phyloP scores from a whole-genome alignment of 371 early-diverging fungal species.

The Apophysomyces sp. region DNA sequence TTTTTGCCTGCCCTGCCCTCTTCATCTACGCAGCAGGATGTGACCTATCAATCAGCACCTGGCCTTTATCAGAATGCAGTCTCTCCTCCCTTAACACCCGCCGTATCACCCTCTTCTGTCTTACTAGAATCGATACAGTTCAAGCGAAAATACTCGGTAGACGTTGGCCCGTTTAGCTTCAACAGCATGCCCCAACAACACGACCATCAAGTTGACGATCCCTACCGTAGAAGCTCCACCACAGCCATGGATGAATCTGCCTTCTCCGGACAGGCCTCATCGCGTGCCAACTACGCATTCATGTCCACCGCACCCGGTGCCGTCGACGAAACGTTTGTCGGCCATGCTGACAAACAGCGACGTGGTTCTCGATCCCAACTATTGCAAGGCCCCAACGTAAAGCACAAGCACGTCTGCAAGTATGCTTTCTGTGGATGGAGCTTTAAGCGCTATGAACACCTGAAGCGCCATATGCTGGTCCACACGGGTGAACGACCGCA shows the following conservation, averaged over 20 bases:
- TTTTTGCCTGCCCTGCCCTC: constrained; percentile 8
- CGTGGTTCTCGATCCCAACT: background rate
- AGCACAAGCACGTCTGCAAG: constrained; percentile 55
- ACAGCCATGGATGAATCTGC: constrained; percentile 8
- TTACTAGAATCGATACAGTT: constrained; percentile 18
- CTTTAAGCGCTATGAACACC: constrained; percentile 81
- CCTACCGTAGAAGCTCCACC: constrained; percentile 11
- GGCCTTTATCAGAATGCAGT: constrained; percentile 16
- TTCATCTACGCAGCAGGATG: constrained; percentile 3
- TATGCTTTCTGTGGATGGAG: constrained; percentile 58
- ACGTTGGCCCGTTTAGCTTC: constrained; percentile 21
- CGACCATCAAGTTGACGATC: constrained; percentile 3
- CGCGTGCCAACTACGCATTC: background rate
- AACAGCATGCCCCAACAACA: constrained; percentile 1
- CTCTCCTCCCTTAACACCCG: constrained; percentile 30
- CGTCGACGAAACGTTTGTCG: background rate
- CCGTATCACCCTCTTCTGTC: constrained; percentile 24
- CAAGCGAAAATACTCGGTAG: constrained; percentile 23
- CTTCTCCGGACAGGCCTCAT: background rate
- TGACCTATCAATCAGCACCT: constrained; percentile 7
- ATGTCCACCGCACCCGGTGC: background rate
- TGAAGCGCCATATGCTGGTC: constrained; percentile 77
- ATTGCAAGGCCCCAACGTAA: background rate
- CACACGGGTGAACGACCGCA: constrained; percentile 68
- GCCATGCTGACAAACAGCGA: background rate